These are phyloP conservation scores for Diospyros lotus DNA, from an alignment of 148 eudicot species.

Conservation along the genomic window DNA sequence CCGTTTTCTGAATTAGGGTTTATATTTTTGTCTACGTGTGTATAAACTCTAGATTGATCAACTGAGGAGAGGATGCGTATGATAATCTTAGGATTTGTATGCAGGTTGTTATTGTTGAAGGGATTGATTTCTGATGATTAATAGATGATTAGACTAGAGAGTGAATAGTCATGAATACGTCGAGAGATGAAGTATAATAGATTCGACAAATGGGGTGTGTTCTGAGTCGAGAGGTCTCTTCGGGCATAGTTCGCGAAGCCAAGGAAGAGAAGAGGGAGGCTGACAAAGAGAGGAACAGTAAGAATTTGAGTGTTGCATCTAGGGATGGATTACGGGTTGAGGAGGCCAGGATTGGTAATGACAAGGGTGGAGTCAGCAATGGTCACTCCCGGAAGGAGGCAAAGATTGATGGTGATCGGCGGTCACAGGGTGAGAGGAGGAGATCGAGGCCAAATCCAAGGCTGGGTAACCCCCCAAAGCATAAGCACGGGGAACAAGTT, in stretches of 20 bases:
- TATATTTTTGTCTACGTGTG: neutral
- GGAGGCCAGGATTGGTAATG: conserved; percentile 12
- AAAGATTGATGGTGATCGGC: conserved; percentile 37
- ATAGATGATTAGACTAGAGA: conserved; percentile 16
- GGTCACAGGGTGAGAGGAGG: conserved; percentile 56
- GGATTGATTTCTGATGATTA: conserved; percentile 14
- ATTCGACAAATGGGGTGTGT: conserved; percentile 46
- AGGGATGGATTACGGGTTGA: neutral
- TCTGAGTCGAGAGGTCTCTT: conserved; percentile 35
- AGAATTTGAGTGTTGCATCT: neutral
- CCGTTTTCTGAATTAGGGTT: conserved; percentile 10
- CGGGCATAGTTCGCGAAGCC: conserved; percentile 15
- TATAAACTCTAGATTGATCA: neutral
- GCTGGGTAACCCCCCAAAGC: conserved; percentile 63
- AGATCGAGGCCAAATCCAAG: conserved; percentile 63
- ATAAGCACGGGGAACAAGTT: conserved; percentile 79
- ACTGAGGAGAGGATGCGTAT: neutral
- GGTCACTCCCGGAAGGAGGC: conserved; percentile 38
- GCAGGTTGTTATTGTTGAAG: neutral
- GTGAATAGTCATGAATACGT: conserved; percentile 25
- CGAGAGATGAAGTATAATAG: conserved; percentile 42
- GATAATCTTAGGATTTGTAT: neutral
- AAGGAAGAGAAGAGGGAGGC: conserved; percentile 22
- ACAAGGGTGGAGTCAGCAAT: conserved; percentile 34
- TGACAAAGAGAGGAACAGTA: conserved; percentile 8